A percentile compares a stretch with the other conserved stretches of the same genome.
phyloP scores from a whole-genome alignment of 768 basidiomycete species.

The Macrolepiota fuliginosa region DNA sequence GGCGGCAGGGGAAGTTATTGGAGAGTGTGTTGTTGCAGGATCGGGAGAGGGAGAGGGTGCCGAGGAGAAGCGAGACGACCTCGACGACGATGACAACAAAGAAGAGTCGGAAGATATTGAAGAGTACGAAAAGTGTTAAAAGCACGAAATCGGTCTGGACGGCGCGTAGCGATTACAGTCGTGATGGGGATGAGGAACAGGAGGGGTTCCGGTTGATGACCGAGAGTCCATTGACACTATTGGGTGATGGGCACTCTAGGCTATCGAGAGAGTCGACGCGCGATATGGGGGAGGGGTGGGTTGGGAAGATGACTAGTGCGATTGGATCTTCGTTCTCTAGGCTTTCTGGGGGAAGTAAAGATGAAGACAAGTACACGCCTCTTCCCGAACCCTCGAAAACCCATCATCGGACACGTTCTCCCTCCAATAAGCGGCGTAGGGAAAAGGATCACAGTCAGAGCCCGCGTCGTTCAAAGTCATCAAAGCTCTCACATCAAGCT shows the following conservation, averaged over 20 bases:
- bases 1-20: neutral
- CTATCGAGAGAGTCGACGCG: neutral
- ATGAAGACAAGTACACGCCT: neutral
- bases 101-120: neutral
- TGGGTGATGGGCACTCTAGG: too few relatives aligned
- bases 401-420: neutral
- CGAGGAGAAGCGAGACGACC: neutral
- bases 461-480: neutral
- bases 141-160: neutral
- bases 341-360: neutral
- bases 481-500: neutral
- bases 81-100: neutral
- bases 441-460: neutral
- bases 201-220: neutral
- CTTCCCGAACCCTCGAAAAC: neutral
- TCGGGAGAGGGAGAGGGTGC: neutral
- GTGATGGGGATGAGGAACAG: neutral
- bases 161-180: neutral
- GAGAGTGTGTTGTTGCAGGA: neutral
- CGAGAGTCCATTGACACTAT: neutral
- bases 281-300: neutral
- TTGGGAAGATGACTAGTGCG: neutral
- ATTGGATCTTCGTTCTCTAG: neutral
- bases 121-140: neutral
- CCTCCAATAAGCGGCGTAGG: neutral